Evolutionary conservation across 441 rosid species (phyloP).

Genomic region (Geranium incanum): DNA sequence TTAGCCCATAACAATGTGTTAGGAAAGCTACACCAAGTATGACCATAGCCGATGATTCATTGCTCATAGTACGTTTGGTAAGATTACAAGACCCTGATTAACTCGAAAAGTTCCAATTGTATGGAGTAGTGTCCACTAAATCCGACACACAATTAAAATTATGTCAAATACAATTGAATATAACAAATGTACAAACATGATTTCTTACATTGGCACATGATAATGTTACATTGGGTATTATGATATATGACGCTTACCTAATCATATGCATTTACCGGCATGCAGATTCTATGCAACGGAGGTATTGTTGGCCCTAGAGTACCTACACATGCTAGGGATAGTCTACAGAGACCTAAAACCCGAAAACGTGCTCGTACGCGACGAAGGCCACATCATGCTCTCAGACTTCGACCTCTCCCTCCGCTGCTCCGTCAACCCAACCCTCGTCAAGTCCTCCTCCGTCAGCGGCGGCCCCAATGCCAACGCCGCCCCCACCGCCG

Average conservation of each 20-base stretch:
- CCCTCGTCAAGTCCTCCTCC: constrained; percentile 54
- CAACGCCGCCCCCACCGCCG: constrained; percentile 52
- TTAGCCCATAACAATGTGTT: no score
- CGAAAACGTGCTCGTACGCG: constrained; percentile 91
- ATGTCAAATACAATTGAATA: no score
- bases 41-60: no score
- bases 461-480: constrained; percentile 38
- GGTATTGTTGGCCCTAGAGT: constrained; percentile 84
- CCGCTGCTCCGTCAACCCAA: constrained; percentile 81
- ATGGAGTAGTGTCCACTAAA: no score
- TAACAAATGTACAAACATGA: no score
- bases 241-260: not conserved
- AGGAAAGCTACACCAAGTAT: no score
- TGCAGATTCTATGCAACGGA: constrained; percentile 88
- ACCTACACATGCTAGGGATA: constrained; percentile 97
- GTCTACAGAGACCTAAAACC: constrained; percentile 36
- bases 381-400: constrained; percentile 98
- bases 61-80: no score
- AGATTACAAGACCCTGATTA: no score
- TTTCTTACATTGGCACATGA: no score
- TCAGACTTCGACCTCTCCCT: constrained; percentile 96
- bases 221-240: no score
- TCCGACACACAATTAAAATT: no score
- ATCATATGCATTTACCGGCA: not conserved
- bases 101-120: no score